These are phyloP conservation scores for Microbotryum violaceum DNA, from an alignment of 1,284 basidiomycete species.

Conservation along the genomic window DNA sequence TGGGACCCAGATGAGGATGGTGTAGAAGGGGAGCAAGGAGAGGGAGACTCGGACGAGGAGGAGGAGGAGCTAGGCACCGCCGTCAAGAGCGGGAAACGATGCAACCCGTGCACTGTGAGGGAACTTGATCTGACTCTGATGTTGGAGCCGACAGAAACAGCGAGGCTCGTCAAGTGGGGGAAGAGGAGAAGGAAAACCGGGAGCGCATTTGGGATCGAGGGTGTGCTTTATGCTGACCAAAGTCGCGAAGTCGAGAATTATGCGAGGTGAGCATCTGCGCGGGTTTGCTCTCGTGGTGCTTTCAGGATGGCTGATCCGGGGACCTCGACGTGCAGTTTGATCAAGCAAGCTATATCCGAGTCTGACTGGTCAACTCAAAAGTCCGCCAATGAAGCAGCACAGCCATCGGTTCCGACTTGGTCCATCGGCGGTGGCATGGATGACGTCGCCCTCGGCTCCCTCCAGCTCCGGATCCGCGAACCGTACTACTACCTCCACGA, in stretches of 20 bases:
- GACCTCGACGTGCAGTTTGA: background rate
- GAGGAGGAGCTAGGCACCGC: background rate
- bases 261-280: constrained; percentile 7
- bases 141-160: too few species aligned
- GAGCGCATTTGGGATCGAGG: constrained; percentile 14
- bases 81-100: too few species aligned
- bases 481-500: constrained; percentile 73
- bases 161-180: background rate
- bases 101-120: too few species aligned
- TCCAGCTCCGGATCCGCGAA: constrained; percentile 38
- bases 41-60: constrained; percentile 1
- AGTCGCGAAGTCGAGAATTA: constrained; percentile 10
- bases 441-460: constrained; percentile 8
- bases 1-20: background rate
- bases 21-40: background rate
- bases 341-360: constrained; percentile 1
- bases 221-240: constrained; percentile 12
- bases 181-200: constrained; percentile 6
- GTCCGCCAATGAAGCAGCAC: background rate
- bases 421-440: constrained; percentile 2
- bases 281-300: background rate
- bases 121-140: too few species aligned
- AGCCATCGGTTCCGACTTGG: background rate
- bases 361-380: background rate
- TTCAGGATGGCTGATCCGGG: too few species aligned